These are phyloP conservation scores for Geoglossum glabrum DNA, from an alignment of 495 filamentous ascomycete genomes.

Conservation along the genomic window DNA sequence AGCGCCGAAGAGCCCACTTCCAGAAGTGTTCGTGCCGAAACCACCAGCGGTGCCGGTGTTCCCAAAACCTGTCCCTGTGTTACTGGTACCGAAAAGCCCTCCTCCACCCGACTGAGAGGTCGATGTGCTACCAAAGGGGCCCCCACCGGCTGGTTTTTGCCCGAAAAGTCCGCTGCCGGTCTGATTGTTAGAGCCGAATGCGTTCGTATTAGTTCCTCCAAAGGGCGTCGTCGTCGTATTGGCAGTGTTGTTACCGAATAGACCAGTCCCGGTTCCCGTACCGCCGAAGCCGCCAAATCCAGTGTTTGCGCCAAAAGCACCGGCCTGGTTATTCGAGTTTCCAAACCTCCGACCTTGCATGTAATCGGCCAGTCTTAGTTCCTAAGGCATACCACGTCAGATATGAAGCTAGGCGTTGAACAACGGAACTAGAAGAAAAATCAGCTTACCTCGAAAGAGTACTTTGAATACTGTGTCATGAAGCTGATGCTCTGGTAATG, in stretches of 20 bases:
- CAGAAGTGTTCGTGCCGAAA: constrained; percentile 7
- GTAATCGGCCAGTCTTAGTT: constrained; percentile 79
- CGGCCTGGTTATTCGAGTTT: constrained; percentile 58
- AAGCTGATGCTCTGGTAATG: constrained; percentile 79
- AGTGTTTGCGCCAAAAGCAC: constrained; percentile 55
- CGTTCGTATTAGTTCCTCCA: constrained; percentile 13
- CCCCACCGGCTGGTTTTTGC: constrained; percentile 13
- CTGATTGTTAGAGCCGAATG: constrained; percentile 18
- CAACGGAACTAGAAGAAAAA: not conserved
- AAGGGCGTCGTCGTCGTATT: constrained; percentile 4
- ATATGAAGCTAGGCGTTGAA: not conserved
- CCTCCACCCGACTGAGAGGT: not conserved
- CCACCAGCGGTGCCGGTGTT: constrained; percentile 2
- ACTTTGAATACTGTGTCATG: constrained; percentile 69
- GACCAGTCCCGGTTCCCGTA: constrained; percentile 11
- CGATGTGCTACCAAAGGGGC: constrained; percentile 5
- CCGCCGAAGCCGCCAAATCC: constrained; percentile 23
- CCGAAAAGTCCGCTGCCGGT: constrained; percentile 29
- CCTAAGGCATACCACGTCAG: constrained; percentile 20
- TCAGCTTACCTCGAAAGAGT: constrained; percentile 43
- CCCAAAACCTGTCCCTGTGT: constrained; percentile 6
- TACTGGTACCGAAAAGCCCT: constrained; percentile 4
- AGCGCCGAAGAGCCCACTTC: constrained; percentile 16
- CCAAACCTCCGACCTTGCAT: constrained; percentile 65
- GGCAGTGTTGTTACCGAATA: constrained; percentile 23